Evolutionary conservation across 2,329 filamentous ascomycete genomes (phyloP), one percentile per base, ranked within the genome.

Genomic region (Botryosphaeria dothidea): DNA sequence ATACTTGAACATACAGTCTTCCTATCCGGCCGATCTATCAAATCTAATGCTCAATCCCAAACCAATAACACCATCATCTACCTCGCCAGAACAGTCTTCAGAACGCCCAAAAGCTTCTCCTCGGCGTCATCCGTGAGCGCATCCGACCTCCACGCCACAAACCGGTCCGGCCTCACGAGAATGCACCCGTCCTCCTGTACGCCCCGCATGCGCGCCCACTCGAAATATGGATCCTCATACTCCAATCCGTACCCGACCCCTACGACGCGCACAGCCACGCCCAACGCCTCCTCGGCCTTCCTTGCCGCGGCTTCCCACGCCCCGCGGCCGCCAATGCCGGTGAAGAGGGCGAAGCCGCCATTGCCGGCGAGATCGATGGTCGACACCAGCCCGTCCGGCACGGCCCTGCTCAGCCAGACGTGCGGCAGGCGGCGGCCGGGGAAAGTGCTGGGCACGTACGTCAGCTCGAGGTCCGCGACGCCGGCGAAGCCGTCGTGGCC

Each of bases 341-440:
- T 74, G 62, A 73, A 69, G 0, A 74, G 66, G 0, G 63, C 36
- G 43, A 74, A 73, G 0, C 56, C 15, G 0, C 85, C 83, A 57
- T 88, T 79, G 0, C 87, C 87, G 0, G 84, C 84, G 1, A 90
- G 73, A 71, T 90, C 87, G 51, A 86, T 82, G 0, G 86, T 89
- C 1, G 85, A 88, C 19, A 85, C 74, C 15, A 76, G 75, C 61
- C 79, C 71, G 9, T 75, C 74, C 0, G 85, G 82, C 11, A 79
- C 69, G 6, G 77, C 69, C 21, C 79, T 80, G 73, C 87, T 85
- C 17, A 90, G 75, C 88, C 88, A 90, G 0, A 80, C 86, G 72
- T 90, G 88, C 4, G 88, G 88, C 23, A 89, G 74, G 2, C 87
- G 78, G 31, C 79, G 79, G 7, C 88, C 88, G 0, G 88, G 88